A percentile compares a stretch with the other conserved stretches of the same genome.
Evolutionary conservation across 2,329 filamentous ascomycete species (phyloP).

Genomic region (Pyrenochaeta sp.): DNA sequence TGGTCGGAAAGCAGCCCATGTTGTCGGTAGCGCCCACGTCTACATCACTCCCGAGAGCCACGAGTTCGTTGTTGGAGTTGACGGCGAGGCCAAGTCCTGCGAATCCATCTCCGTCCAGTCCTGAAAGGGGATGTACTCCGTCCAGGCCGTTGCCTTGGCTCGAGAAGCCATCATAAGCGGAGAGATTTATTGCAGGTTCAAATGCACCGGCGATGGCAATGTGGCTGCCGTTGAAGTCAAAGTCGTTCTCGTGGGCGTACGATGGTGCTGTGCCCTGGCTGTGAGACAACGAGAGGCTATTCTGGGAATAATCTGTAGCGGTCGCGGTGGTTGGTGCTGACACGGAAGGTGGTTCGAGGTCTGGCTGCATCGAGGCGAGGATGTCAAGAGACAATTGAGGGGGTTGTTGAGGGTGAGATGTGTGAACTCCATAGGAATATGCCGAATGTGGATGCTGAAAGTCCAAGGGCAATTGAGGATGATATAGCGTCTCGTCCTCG

Average conservation of each 20-base stretch:
- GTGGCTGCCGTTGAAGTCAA: slow-evolving; percentile 51
- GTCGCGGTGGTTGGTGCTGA: slow-evolving; percentile 25
- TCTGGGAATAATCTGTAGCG: slow-evolving; percentile 36
- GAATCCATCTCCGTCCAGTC: slow-evolving; percentile 26
- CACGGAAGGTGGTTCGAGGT: slow-evolving; percentile 31
- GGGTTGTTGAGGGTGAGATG: slow-evolving; percentile 18
- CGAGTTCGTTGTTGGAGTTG: slow-evolving; percentile 17
- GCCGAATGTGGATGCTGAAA: slow-evolving; percentile 11
- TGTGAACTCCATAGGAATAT: slow-evolving; percentile 24
- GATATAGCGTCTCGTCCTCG: slow-evolving; percentile 21
- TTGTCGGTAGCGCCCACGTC: slow-evolving; percentile 7
- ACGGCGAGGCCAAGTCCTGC: slow-evolving; percentile 18
- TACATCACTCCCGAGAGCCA: slow-evolving; percentile 16
- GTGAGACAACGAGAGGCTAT: slow-evolving; percentile 30
- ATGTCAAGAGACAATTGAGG: slow-evolving; percentile 37
- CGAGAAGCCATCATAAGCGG: slow-evolving; percentile 24
- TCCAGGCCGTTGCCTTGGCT: slow-evolving; percentile 7
- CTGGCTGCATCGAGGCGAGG: slow-evolving; percentile 28
- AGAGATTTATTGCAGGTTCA: slow-evolving; percentile 40
- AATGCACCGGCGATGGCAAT: slow-evolving; percentile 48
- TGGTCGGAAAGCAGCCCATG: slow-evolving; percentile 29
- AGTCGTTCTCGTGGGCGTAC: slow-evolving; percentile 40
- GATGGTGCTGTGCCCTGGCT: slow-evolving; percentile 25
- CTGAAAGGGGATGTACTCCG: slow-evolving; percentile 20
- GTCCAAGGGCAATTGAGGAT: slow-evolving; percentile 19